Conservation (phyloP, 768 basidiomycete genomes). For the Boletus eberwhitei region DNA sequence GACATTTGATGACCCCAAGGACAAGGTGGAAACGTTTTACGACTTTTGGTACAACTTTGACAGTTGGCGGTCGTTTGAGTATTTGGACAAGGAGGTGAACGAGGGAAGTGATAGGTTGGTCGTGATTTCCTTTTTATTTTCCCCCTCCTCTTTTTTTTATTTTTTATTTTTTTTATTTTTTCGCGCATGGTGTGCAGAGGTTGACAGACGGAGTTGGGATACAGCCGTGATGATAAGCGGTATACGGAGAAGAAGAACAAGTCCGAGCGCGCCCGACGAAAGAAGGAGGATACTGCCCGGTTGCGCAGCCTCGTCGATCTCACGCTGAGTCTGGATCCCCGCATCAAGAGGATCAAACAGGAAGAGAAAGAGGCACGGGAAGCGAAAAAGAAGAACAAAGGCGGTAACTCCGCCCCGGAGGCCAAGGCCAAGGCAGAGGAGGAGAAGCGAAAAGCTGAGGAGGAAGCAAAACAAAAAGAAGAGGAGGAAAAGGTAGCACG, state of each 20-base stretch:
- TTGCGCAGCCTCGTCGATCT: conserved; percentile 84
- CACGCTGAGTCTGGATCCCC: conserved; percentile 80
- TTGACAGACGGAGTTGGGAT: conserved; percentile 11
- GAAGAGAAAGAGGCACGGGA: conserved; percentile 94
- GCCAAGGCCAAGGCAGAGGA: conserved; percentile 51
- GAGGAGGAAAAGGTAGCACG: conserved; percentile 76
- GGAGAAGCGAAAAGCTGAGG: conserved; percentile 63
- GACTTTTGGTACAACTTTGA: conserved; percentile 99
- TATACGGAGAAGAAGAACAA: conserved; percentile 99
- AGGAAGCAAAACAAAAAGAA: conserved; percentile 72
- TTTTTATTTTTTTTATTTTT: too few species aligned
- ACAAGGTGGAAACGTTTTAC: conserved; percentile 89
- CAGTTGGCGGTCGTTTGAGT: conserved; percentile 97
- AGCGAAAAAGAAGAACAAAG: conserved; percentile 75
- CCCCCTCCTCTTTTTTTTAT: not conserved
- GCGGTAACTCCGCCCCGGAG: conserved; percentile 39
- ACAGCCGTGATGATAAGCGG: conserved; percentile 94
- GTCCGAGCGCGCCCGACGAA: conserved; percentile 88
- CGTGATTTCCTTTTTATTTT: not conserved
- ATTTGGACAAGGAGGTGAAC: conserved; percentile 96
- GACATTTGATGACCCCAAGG: conserved; percentile 63
- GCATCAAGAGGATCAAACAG: conserved; percentile 95
- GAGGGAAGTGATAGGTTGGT: conserved; percentile 92
- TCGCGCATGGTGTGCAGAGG: not conserved
- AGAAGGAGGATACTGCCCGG: conserved; percentile 96